Evolutionary conservation across 1,284 basidiomycete genomes (phyloP), one percentile per base, ranked within the genome.

Genomic region (Malassezia nana): DNA sequence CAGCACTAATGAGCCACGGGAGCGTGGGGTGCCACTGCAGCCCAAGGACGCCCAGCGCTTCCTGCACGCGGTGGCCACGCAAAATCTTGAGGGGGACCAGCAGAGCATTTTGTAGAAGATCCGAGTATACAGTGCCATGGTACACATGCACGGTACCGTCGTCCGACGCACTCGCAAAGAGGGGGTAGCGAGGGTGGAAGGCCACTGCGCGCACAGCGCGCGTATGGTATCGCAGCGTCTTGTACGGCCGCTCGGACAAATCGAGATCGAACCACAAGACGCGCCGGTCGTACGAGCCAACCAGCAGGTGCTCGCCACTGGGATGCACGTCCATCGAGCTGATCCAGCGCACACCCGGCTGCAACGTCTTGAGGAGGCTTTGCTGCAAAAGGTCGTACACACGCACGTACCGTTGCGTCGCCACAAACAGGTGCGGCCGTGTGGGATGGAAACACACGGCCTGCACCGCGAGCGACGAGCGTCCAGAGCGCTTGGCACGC

Each of bases 181-280:
- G 81, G 26, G 94, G 94, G 76, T 89, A 89, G 7, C 48, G 46
- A 5, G 52, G 55, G 72, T 94, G 90, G 80, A 92, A 98, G 50
- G 84, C 82, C 42, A 98, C 80, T 5, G 86, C 84, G 56, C 94
- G 85, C 60, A 99, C 85, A 20, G 94, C 94, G 56, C 86, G 84
- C 6, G 84, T 78, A 77, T 98, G 94, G 76, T 96, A 98, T 84
- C 90, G 83, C 64, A 99, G 78, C 53, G 94, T 84, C 77, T 94
- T 94, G 81, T 91, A 98, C 1, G 94, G 94, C 74, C 92, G 90
- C 64, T 86, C 84, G 66, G 85, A 87, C 50, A 98, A 82, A 71
- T 98, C 94, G 56, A 98, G 79, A 78, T 99, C 94, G 76, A 98
- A 98, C 94, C 94, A 99, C 69, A 88, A 90, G 15, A 98, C 78